Percentiles rank a stretch among this genome's conserved stretches.
Conservation (phyloP, 495 filamentous ascomycete genomes). For the Aspergillus steynii region DNA sequence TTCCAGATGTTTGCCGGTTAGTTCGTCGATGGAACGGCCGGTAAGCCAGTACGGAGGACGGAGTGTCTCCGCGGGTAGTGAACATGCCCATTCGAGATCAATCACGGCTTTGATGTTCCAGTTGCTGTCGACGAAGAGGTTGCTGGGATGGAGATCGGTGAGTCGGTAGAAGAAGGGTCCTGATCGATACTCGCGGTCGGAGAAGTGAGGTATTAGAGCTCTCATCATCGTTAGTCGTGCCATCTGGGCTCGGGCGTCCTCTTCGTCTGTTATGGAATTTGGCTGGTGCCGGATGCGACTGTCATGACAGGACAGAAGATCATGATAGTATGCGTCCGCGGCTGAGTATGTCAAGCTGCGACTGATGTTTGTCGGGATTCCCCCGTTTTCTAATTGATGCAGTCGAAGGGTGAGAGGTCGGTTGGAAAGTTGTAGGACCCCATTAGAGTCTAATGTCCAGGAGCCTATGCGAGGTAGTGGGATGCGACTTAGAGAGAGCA, state of each 20-base stretch:
- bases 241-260: slow-evolving; percentile 28
- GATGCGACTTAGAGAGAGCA: slow-evolving; percentile 31
- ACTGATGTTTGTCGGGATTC: slow-evolving; percentile 27
- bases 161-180: slow-evolving; percentile 27
- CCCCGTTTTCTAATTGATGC: slow-evolving; percentile 35
- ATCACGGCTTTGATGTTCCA: slow-evolving; percentile 25
- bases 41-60: slow-evolving; percentile 35
- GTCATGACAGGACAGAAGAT: slow-evolving; percentile 33
- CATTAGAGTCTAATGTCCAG: slow-evolving; percentile 28
- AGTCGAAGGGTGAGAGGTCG: slow-evolving; percentile 29
- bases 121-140: slow-evolving; percentile 37
- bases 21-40: slow-evolving; percentile 21
- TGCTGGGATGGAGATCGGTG: slow-evolving; percentile 31
- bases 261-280: slow-evolving; percentile 26
- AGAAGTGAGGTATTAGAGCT: slow-evolving; percentile 24
- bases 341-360: slow-evolving; percentile 25
- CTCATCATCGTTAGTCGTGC: slow-evolving; percentile 27
- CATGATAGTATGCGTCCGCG: slow-evolving; percentile 27
- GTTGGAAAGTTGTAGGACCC: slow-evolving; percentile 32
- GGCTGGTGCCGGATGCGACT: slow-evolving; percentile 28
- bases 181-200: slow-evolving; percentile 17
- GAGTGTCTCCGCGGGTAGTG: slow-evolving; percentile 23
- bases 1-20: slow-evolving; percentile 7
- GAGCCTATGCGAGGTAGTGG: slow-evolving; percentile 38
- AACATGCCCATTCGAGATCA: slow-evolving; percentile 31